phyloP scores from a whole-genome alignment of 2,329 filamentous ascomycete genomes.

The Colletotrichum trifolii region DNA sequence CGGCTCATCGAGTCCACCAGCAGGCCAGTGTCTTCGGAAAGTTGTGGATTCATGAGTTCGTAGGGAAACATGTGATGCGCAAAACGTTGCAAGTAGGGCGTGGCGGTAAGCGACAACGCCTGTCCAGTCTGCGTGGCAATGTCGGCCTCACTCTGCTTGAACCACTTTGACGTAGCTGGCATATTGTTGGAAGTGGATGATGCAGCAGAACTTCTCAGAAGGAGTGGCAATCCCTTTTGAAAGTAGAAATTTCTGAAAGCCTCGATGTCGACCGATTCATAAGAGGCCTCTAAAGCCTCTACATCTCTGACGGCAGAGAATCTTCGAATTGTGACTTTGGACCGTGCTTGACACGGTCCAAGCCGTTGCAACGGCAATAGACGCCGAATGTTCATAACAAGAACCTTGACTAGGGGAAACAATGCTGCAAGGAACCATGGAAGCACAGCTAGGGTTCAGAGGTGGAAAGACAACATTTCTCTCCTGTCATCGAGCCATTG shows the following conservation, averaged over 20 bases:
- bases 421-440: too few relatives aligned
- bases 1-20: conserved; percentile 15
- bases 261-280: conserved; percentile 17
- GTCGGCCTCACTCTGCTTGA: conserved; percentile 28
- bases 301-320: conserved; percentile 18
- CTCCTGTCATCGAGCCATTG: too few relatives aligned
- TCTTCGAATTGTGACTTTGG: background rate
- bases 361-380: too few relatives aligned
- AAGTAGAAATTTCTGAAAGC: conserved; percentile 26
- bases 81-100: conserved; percentile 39
- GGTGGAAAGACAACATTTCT: too few relatives aligned
- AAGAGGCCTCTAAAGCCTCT: conserved; percentile 4
- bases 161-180: conserved; percentile 44
- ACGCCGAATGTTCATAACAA: too few relatives aligned
- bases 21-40: conserved; percentile 19
- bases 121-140: background rate
- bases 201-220: conserved; percentile 31
- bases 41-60: conserved; percentile 42
- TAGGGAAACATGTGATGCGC: conserved; percentile 41
- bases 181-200: conserved; percentile 26
- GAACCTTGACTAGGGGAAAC: too few relatives aligned
- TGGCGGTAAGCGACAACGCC: background rate
- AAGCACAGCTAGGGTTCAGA: too few relatives aligned
- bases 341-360: too few relatives aligned
- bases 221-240: conserved; percentile 34